Evolutionary conservation across 495 filamentous ascomycete species (phyloP), one percentile per base, ranked within the genome.

Genomic region (Annulohypoxylon stygium): DNA sequence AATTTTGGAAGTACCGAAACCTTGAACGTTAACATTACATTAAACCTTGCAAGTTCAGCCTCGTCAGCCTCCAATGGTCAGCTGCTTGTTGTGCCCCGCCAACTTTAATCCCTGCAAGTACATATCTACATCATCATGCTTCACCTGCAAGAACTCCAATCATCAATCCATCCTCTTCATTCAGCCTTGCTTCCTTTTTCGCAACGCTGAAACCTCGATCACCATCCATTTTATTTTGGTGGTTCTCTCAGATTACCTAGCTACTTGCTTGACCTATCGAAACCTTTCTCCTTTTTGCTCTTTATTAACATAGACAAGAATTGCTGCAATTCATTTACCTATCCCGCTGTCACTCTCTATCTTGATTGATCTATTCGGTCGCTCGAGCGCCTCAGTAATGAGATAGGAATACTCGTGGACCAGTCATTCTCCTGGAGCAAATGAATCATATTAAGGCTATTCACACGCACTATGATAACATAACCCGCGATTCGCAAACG

Each of bases 61-160:
- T 74, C 25, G 66, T 74, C 39, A 69, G 66, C 71, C 61, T 69
- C 47, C 48, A 55, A 53, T 33, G 53, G 66, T 74, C 71, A 74
- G 71, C 66, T 62, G 71, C 51, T 65, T 55, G 20, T 26, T 65
- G 23, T 67, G 51, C 65, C 71, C 71, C 66, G 65, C 71, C 62
- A 62, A 62, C 18, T 53, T 39, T 33, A 69, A 74, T 62, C 71
- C 71, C 51, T 74, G 71, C 61, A 69, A 34, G 48, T 69, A 74
- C 71, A 74, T 66, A 69, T 25, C 39, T 73, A 74, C 71, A 74
- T 66, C 61, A 69, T 69, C 18, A 57, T 26, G 61, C 65, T 69
- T 74, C 66, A 66, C 61, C 39, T 43, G 39, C 11, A n/a, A 11
- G 14, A 43, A 14, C 39, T 43, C 14, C 39, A 43, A 43, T 14